Base-by-base conservation (phyloP, 345 rosid genomes). In the Camelina neglecta region DNA sequence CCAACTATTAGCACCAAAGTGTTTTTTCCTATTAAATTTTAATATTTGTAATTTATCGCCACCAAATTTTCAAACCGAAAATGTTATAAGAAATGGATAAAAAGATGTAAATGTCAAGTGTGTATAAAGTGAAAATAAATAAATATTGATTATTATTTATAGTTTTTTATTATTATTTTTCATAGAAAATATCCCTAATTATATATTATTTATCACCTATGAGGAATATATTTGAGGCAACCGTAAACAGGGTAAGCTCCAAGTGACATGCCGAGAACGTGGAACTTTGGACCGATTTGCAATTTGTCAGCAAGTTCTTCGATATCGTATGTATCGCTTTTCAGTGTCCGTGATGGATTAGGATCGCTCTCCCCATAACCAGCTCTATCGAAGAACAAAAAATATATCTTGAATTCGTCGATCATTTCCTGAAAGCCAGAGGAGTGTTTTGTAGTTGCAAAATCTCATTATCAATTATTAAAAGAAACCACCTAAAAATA, bases 281-380 rank as follows among this genome's bases (percentile, higher is more conserved):
- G 84, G 51, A 89, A 93, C 61, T 81, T 91, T 6, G 86, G 72
- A 11, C 98, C 93, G 16, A 93, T 67, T 79, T 93, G 83, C 81
- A 93, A 72, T 67, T 84, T 85, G 72, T 93, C 96, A n/a, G 91
- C 96, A 29, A 93, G 78, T 81, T 93, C 92, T 83, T 93, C 85
- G 38, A 91, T 81, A 72, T 91, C 96, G 60, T 80, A 84, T 69
- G 96, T 89, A 74, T 91, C 98, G 15, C 80, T 88, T 80, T 87
- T 91, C 74, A 91, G 78, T 0, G 93, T 76, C 10, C 93, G 81
- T 21, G 83, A 80, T 50, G 92, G 92, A 79, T 86, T 57, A 5
- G 92, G 96, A 77, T 93, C 97, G 57, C 97, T 93, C 74, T 93
- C 96, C 42, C 96, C 98, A 72, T 91, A 91, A 45, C 98, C 98